Base-by-base conservation (phyloP, 108 stramenopile species). In the Seminavis robusta region DNA sequence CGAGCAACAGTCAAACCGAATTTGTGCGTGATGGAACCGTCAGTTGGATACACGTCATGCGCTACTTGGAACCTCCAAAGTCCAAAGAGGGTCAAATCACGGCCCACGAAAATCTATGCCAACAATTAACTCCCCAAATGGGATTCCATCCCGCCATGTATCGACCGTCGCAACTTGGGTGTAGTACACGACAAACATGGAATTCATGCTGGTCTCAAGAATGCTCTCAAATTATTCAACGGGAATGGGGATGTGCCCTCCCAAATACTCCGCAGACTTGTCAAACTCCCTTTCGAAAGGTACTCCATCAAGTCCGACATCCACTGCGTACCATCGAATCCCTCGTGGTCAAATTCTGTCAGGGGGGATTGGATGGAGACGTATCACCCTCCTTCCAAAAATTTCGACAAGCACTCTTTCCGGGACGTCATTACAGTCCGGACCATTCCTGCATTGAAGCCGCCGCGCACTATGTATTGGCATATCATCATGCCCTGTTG, bases 71-170 rank as follows among this genome's bases (percentile, higher is more conserved):
- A 21, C 45, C 60, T 15, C 21, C 47, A 1, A 11, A 49, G 2
- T 20, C 24, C 11, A 39, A 37, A 6, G 56, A 63, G 7, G 19
- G 11, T 2, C 15, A 34, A 16, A 16, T 25, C 4, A 15, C 31
- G 2, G 11, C 34, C 33, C 16, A 11, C 34, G 33, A 16, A 17
- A 58, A 62, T 21, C 13, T 59, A 61, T 44, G 74, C 65, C 48
- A 42, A 42, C 10, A 55, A 37, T 39, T 47, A 40, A 47, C 37
- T 15, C 20, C 32, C 2, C 61, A 70, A 42, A 84, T 78, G 79
- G 83, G 79, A 34, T 80, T 78, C 43, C 82, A 83, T 59, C 82
- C 82, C 3, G 36, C 38, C 16, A 55, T 52, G 59, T 80, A 70
- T 43, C 57, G 80, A 3, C 45, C 59, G 8, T 43, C 55, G 9